These are phyloP conservation scores for Phascolomyces articulosus DNA, from an alignment of 371 early-diverging fungal species.

Conservation along the genomic window DNA sequence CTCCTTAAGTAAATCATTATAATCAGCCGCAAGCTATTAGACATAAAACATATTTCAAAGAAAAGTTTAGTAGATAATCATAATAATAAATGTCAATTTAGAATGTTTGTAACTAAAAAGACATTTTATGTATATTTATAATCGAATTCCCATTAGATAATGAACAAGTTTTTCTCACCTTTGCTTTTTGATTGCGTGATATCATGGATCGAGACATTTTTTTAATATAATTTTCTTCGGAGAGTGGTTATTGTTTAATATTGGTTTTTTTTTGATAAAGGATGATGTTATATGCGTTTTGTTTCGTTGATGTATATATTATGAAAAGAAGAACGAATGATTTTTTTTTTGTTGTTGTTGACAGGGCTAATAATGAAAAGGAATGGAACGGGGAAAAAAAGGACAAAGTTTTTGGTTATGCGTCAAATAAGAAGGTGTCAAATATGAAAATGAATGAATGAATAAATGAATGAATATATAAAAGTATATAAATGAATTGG, in stretches of 20 bases:
- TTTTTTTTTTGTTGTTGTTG: too few species aligned
- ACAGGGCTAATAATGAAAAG: too few species aligned
- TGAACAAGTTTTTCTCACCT: slow-evolving; percentile 13
- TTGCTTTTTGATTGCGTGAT: slow-evolving; percentile 28
- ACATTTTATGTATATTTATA: not conserved
- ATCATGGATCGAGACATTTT: not conserved
- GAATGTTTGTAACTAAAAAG: too few species aligned
- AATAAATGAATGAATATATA: slow-evolving; percentile 11
- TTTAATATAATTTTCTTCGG: not conserved
- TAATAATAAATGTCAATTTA: too few species aligned
- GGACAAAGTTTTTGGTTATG: not conserved
- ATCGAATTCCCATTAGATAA: not conserved
- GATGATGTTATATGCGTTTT: too few species aligned
- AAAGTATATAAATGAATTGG: too few species aligned
- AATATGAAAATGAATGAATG: slow-evolving; percentile 5
- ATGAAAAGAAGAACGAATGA: too few species aligned
- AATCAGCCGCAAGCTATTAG: slow-evolving; percentile 31
- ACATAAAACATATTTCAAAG: not conserved
- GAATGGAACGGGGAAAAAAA: slow-evolving; percentile 21
- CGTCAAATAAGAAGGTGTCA: not conserved
- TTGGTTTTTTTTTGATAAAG: not conserved
- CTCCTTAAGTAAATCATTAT: slow-evolving; percentile 33
- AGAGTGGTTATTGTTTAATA: not conserved
- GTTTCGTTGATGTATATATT: too few species aligned
- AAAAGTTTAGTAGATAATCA: too few species aligned